Percentiles rank a stretch among this genome's conserved stretches.
These are phyloP conservation scores for Cinnamomum micranthum DNA, from an alignment of 164 flowering plant species.

Conservation along the genomic window DNA sequence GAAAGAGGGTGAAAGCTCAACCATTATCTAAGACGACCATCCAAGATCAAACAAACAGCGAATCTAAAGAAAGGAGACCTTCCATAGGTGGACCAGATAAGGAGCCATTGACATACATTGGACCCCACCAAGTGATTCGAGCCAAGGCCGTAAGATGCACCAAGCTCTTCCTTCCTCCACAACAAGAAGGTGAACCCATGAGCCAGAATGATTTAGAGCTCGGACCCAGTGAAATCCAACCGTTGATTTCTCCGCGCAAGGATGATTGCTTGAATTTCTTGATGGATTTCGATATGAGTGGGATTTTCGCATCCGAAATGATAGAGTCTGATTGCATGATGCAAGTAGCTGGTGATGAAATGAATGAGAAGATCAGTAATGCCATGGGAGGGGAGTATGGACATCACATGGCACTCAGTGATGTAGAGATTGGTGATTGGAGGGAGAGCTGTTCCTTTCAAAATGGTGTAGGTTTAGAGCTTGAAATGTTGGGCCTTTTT, in stretches of 20 bases:
- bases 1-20: slow-evolving; percentile 21
- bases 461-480: neutral
- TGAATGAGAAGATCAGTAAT: neutral
- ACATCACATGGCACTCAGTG: neutral
- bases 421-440: neutral
- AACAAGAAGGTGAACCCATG: neutral
- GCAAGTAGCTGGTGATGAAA: neutral
- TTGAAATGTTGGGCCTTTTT: neutral
- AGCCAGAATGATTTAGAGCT: neutral
- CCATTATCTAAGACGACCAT: neutral
- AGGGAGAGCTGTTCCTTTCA: neutral
- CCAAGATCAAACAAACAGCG: neutral
- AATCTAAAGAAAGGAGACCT: neutral
- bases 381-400: neutral
- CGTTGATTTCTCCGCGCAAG: neutral
- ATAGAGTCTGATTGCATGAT: neutral
- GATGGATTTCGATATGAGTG: neutral
- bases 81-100: neutral
- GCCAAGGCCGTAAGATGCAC: slow-evolving; percentile 33
- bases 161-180: neutral
- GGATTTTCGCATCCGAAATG: neutral
- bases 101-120: neutral
- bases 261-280: neutral
- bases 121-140: slow-evolving; percentile 12
- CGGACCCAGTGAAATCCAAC: neutral